Conservation (phyloP, 306 rosid genomes). For the Acacia confusa region DNA sequence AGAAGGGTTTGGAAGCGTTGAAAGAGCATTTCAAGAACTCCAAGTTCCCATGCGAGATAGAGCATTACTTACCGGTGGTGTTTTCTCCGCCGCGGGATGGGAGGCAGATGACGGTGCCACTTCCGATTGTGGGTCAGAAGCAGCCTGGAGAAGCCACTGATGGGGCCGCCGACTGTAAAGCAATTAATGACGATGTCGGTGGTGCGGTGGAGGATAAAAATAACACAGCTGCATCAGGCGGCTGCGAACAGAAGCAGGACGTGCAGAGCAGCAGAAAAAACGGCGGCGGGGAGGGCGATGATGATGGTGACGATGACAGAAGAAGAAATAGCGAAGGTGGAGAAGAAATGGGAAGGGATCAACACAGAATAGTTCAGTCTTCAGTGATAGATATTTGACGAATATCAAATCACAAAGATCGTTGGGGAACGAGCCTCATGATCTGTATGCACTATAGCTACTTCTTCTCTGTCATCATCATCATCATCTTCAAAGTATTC, state of each 20-base stretch:
- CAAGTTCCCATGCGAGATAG: conserved; percentile 90
- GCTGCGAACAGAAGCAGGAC: conserved; percentile 22
- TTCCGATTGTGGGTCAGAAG: conserved; percentile 57
- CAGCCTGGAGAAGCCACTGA: conserved; percentile 7
- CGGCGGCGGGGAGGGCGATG: not conserved
- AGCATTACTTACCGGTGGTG: conserved; percentile 76
- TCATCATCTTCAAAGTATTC: not conserved
- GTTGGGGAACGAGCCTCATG: conserved; percentile 35
- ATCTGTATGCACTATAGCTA: not conserved
- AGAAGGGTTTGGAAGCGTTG: conserved; percentile 83
- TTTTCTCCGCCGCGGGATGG: conserved; percentile 90
- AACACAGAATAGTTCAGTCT: not conserved
- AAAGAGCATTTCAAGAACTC: conserved; percentile 96
- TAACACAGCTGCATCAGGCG: not conserved
- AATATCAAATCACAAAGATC: not conserved
- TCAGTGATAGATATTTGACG: too few relatives aligned
- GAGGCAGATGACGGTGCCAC: conserved; percentile 65
- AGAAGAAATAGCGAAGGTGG: not conserved
- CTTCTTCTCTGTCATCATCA: not conserved
- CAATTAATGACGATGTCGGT: conserved; percentile 3
- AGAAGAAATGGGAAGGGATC: not conserved
- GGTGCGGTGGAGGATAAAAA: conserved; percentile 38
- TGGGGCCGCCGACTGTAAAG: not conserved
- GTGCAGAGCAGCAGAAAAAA: not conserved
- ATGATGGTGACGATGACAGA: conserved; percentile 38